These are phyloP conservation scores for Linnemannia schmuckeri DNA, from an alignment of 192 early-diverging fungal species.

Conservation along the genomic window DNA sequence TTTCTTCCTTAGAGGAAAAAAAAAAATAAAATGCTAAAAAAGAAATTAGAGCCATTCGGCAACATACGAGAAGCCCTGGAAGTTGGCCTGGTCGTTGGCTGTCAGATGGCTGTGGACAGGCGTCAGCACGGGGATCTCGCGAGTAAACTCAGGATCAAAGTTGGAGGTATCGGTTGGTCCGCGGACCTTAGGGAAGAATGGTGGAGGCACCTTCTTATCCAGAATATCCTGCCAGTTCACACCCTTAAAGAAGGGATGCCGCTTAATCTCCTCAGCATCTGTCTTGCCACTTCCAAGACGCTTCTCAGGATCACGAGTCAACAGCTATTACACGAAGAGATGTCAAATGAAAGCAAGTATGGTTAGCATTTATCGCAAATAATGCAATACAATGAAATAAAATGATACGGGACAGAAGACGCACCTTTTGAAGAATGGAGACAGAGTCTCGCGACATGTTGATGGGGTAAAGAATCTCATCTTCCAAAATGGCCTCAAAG, in stretches of 20 bases:
- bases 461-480: slow-evolving; percentile 95
- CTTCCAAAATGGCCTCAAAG: slow-evolving; percentile 96
- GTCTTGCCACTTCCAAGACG: slow-evolving; percentile 86
- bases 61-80: slow-evolving; percentile 93
- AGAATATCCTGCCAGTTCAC: slow-evolving; percentile 97
- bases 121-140: slow-evolving; percentile 92
- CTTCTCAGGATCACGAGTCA: slow-evolving; percentile 89
- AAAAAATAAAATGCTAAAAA: neutral
- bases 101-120: slow-evolving; percentile 89
- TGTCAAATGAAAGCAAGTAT: slow-evolving; percentile 3
- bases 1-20: neutral
- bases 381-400: neutral
- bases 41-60: slow-evolving; percentile 81
- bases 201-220: slow-evolving; percentile 89
- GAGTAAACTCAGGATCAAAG: slow-evolving; percentile 99
- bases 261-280: slow-evolving; percentile 95
- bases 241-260: slow-evolving; percentile 94
- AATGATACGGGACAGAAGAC: neutral
- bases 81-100: slow-evolving; percentile 91
- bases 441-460: slow-evolving; percentile 96
- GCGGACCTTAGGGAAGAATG: slow-evolving; percentile 91
- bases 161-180: slow-evolving; percentile 92
- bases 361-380: too few relatives aligned
- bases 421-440: slow-evolving; percentile 87
- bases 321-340: slow-evolving; percentile 63